Percentiles rank a stretch among this genome's conserved stretches.
phyloP scores from a whole-genome alignment of 139 green algal genomes.

The Chlamydomonas applanata region DNA sequence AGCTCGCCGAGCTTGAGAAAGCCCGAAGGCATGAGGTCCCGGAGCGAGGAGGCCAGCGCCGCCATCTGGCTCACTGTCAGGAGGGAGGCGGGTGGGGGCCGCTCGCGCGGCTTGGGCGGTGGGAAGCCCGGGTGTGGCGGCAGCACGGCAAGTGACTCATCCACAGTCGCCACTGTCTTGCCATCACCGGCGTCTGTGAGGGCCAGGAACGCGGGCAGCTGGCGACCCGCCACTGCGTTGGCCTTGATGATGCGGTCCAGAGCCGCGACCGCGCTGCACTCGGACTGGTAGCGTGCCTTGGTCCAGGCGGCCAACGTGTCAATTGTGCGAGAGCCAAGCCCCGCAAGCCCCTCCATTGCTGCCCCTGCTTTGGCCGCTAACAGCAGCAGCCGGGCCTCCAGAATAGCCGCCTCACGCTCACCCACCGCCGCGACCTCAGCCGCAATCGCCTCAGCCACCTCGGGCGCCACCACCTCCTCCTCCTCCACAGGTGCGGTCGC shows the following conservation, averaged over 20 bases:
- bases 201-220: slow-evolving; percentile 55
- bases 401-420: slow-evolving; percentile 32
- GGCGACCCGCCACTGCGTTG: slow-evolving; percentile 45
- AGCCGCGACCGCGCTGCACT: slow-evolving; percentile 71
- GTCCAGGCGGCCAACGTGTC: slow-evolving; percentile 4
- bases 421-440: slow-evolving; percentile 26
- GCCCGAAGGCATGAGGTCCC: slow-evolving; percentile 25
- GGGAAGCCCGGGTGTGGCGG: slow-evolving; percentile 18
- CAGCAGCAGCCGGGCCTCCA: slow-evolving; percentile 35
- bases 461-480: slow-evolving; percentile 17
- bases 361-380: slow-evolving; percentile 14
- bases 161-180: slow-evolving; percentile 40
- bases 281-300: slow-evolving; percentile 46
- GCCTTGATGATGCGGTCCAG: slow-evolving; percentile 47
- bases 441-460: slow-evolving; percentile 20
- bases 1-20: slow-evolving; percentile 41
- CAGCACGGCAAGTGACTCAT: slow-evolving; percentile 42
- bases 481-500: slow-evolving; percentile 15
- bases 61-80: slow-evolving; percentile 49
- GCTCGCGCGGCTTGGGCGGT: slow-evolving; percentile 9
- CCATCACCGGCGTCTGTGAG: slow-evolving; percentile 40
- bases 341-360: slow-evolving; percentile 6
- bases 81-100: slow-evolving; percentile 28
- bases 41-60: slow-evolving; percentile 29
- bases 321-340: neutral